Conservation (phyloP, 176 grass and related monocot genomes). For the Puya raimondii region DNA sequence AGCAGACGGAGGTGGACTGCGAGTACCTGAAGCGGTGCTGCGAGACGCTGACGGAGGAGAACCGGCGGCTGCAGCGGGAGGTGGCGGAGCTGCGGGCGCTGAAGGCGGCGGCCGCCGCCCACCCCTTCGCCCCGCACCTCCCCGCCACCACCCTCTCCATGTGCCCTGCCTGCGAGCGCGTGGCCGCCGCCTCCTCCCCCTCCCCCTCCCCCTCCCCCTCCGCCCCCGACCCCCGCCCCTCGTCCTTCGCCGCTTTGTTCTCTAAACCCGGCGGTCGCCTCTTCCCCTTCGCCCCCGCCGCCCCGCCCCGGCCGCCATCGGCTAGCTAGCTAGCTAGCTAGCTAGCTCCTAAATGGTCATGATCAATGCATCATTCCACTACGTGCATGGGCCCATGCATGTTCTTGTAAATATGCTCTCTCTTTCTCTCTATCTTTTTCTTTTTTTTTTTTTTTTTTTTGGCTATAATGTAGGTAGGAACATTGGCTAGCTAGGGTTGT, state of each 20-base stretch:
- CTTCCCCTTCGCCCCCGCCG: background rate
- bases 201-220: background rate
- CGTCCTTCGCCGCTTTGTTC: background rate
- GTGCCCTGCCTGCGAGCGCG: constrained; percentile 96
- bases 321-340: background rate
- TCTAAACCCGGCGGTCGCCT: background rate
- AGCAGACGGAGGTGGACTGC: constrained; percentile 90
- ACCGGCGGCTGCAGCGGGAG: constrained; percentile 74
- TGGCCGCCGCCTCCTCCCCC: constrained; percentile 13
- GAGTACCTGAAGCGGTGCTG: constrained; percentile 86
- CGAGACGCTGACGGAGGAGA: constrained; percentile 86
- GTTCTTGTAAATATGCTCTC: too few relatives aligned
- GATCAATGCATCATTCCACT: too few relatives aligned
- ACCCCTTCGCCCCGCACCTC: constrained; percentile 81
- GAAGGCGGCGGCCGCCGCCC: constrained; percentile 32
- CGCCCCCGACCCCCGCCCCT: background rate
- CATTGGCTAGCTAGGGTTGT: too few relatives aligned
- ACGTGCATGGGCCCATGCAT: too few relatives aligned
- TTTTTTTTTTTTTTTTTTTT: too few relatives aligned
- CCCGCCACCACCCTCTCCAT: constrained; percentile 92
- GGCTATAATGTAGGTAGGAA: too few relatives aligned
- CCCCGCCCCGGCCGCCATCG: background rate
- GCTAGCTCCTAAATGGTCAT: too few relatives aligned
- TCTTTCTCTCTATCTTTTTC: too few relatives aligned
- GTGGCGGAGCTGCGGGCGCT: constrained; percentile 61